phyloP scores from a whole-genome alignment of 805 yeast genomes.

The Starmerella davenportii region DNA sequence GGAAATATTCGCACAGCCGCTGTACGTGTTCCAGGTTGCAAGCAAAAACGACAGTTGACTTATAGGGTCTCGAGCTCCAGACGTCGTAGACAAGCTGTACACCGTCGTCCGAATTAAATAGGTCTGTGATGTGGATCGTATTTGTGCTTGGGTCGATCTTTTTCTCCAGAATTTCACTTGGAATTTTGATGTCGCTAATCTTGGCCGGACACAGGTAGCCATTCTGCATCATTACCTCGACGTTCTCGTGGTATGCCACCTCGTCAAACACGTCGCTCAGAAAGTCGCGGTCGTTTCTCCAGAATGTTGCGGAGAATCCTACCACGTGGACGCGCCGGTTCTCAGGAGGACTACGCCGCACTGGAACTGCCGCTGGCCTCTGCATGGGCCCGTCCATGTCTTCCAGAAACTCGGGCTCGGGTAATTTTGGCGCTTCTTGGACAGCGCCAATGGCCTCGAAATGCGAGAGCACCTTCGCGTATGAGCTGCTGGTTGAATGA shows the following conservation, averaged over 20 bases:
- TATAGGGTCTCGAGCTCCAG: slow-evolving; percentile 28
- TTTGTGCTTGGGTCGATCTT: neutral
- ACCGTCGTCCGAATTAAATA: slow-evolving; percentile 7
- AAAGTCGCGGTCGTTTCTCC: slow-evolving; percentile 51
- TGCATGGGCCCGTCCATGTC: no score
- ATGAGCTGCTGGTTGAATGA: slow-evolving; percentile 63
- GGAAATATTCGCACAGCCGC: slow-evolving; percentile 35
- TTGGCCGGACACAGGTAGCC: slow-evolving; percentile 55
- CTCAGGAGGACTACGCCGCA: slow-evolving; percentile 7
- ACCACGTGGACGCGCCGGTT: slow-evolving; percentile 37
- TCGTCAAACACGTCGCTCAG: slow-evolving; percentile 48
- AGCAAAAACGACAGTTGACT: slow-evolving; percentile 60
- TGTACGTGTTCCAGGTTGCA: slow-evolving; percentile 54
- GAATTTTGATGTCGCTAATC: slow-evolving; percentile 35
- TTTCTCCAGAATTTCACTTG: neutral
- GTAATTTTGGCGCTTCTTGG: neutral
- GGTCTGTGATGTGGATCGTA: slow-evolving; percentile 1
- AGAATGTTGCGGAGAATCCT: slow-evolving; percentile 81
- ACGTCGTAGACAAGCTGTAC: slow-evolving; percentile 36
- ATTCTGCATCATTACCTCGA: slow-evolving; percentile 46
- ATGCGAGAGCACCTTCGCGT: slow-evolving; percentile 37
- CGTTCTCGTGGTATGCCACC: slow-evolving; percentile 49
- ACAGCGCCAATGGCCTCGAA: slow-evolving; percentile 26
- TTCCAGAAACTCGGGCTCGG: neutral
- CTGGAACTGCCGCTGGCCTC: no score